These are phyloP conservation scores for Rhizopogon vesiculosus DNA, from an alignment of 768 basidiomycete genomes.

Conservation along the genomic window DNA sequence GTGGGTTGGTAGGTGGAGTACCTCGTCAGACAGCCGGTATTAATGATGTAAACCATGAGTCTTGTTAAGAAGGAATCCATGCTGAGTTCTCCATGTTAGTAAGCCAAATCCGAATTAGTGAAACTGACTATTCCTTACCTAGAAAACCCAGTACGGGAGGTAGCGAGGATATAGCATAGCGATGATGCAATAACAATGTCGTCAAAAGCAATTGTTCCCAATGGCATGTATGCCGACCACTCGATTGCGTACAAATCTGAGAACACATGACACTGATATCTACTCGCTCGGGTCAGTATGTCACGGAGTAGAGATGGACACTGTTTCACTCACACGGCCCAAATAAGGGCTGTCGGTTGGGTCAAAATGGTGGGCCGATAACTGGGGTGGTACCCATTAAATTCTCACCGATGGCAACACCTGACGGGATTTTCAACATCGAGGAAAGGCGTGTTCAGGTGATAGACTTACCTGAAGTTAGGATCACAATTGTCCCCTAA, in stretches of 20 bases:
- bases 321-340: background rate
- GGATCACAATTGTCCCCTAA: background rate
- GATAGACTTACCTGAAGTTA: background rate
- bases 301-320: background rate
- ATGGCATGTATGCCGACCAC: background rate
- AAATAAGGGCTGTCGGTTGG: background rate
- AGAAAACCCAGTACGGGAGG: background rate
- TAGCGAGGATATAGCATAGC: constrained; percentile 1
- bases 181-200: background rate
- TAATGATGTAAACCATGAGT: background rate
- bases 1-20: background rate
- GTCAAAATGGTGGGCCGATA: background rate
- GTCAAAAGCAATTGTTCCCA: background rate
- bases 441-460: background rate
- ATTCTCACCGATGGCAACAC: background rate
- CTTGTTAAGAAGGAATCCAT: constrained; percentile 1
- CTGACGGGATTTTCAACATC: background rate
- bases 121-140: background rate
- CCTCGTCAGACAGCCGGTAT: constrained; percentile 2
- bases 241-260: background rate
- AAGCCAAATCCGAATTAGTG: background rate
- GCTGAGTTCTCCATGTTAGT: background rate
- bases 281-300: background rate
- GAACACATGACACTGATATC: background rate
- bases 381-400: background rate